Evolutionary conservation across 1,284 basidiomycete genomes (phyloP), one percentile per base, ranked within the genome.

Genomic region (Malassezia furfur): DNA sequence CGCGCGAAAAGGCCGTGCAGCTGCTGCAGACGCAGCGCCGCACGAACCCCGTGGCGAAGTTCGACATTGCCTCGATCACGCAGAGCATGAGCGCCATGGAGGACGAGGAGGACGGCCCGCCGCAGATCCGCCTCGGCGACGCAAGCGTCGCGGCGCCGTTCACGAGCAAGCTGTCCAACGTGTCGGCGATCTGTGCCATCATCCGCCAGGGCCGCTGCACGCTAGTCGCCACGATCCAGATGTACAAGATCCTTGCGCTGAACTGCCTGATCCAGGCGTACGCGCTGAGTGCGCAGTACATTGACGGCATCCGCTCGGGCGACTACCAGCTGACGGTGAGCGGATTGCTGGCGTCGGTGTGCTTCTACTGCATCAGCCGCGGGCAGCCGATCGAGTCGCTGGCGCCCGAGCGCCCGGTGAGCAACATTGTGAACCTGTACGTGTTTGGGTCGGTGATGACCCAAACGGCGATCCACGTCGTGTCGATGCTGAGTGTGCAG

Each of bases 171-270:
- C 50, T 74, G 17, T 56, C 61, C 35, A 64, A 68, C 36, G 69
- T 74, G 14, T 54, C 53, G 25, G 52, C 64, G 47, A 59, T 72
- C 28, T 52, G 63, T 15, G 59, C 68, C 30, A 72, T 74, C 45
- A 68, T 74, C 47, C 62, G 70, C 10, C 72, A 74, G 48, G 72
- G 72, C n/a, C 49, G 72, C 11, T 72, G 66, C 37, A 72, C 70
- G 46, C 58, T 74, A 28, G 72, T 74, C 8, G 67, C 72, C 6
- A 71, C 68, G 38, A 68, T 71, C 40, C 72, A 74, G 60, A 72
- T 71, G 72, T 71, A 74, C 65, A 74, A 74, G 64, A 74, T 73
- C 38, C 60, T 74, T 6, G 72, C 72, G 43, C 62, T 72, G 41
- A 73, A 73, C 56, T 74, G 72, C 54, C 52, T 74, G 10, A 73